phyloP scores from a whole-genome alignment of 768 basidiomycete genomes.

The Mrakia hoshinonis region DNA sequence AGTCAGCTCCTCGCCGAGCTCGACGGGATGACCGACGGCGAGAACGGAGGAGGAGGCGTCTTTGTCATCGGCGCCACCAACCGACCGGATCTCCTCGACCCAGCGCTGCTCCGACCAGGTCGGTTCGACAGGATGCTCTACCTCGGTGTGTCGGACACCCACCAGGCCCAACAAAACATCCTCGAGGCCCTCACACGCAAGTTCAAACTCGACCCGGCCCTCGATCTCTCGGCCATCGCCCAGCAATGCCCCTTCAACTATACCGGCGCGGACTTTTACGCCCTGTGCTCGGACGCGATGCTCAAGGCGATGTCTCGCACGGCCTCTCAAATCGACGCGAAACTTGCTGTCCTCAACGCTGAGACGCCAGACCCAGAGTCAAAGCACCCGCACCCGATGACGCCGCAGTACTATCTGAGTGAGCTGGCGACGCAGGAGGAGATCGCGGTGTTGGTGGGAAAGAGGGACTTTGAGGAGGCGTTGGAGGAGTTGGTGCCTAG shows the following conservation, averaged over 20 bases:
- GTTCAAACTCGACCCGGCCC: conserved; percentile 65
- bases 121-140: conserved; percentile 96
- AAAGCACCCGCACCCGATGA: conserved; percentile 56
- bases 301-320: conserved; percentile 87
- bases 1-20: conserved; percentile 88
- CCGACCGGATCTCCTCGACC: conserved; percentile 80
- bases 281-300: conserved; percentile 91
- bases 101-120: conserved; percentile 80
- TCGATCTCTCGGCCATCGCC: conserved; percentile 53
- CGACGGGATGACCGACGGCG: conserved; percentile 71
- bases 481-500: conserved; percentile 47
- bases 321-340: conserved; percentile 65
- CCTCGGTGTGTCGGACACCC: conserved; percentile 78
- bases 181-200: conserved; percentile 83
- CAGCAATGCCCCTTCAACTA: conserved; percentile 79
- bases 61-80: conserved; percentile 97
- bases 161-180: conserved; percentile 76
- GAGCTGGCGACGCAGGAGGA: conserved; percentile 67
- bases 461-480: conserved; percentile 67
- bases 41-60: conserved; percentile 49
- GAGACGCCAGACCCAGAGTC: conserved; percentile 36
- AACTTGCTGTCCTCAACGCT: conserved; percentile 58
- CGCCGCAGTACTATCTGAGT: conserved; percentile 80
- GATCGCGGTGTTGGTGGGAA: conserved; percentile 62
- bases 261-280: conserved; percentile 97